These are phyloP conservation scores for Neurospora pannonica DNA, from an alignment of 495 filamentous ascomycete genomes.

Conservation along the genomic window DNA sequence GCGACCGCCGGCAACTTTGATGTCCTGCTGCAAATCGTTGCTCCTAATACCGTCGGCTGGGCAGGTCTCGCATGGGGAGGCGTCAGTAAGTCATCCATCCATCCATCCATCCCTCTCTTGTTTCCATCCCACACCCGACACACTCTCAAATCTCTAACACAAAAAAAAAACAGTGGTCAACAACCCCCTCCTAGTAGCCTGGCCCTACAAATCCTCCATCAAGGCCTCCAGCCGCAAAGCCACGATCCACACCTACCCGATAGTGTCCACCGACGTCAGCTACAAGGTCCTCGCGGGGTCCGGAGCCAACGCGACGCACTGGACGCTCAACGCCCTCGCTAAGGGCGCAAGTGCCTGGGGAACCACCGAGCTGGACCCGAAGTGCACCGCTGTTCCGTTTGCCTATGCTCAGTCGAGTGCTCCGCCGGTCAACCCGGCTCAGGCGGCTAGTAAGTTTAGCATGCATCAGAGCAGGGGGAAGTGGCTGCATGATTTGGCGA, in stretches of 20 bases:
- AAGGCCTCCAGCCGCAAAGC: slow-evolving; percentile 24
- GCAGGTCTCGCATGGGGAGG: slow-evolving; percentile 31
- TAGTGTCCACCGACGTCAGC: slow-evolving; percentile 12
- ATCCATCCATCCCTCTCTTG: too few relatives aligned
- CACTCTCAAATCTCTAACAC: neutral
- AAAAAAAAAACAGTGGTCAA: slow-evolving; percentile 16
- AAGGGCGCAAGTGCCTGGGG: slow-evolving; percentile 27
- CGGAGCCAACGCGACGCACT: slow-evolving; percentile 26
- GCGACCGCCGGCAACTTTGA: slow-evolving; percentile 25
- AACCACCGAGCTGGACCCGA: slow-evolving; percentile 27
- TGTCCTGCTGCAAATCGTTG: slow-evolving; percentile 27
- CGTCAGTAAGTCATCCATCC: slow-evolving; percentile 1
- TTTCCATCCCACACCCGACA: neutral
- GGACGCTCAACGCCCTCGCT: slow-evolving; percentile 27
- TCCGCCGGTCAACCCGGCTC: slow-evolving; percentile 23
- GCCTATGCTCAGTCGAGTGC: slow-evolving; percentile 28
- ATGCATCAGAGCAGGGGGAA: slow-evolving; percentile 32
- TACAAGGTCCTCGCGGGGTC: slow-evolving; percentile 20
- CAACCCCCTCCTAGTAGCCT: slow-evolving; percentile 30
- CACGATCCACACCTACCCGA: slow-evolving; percentile 18
- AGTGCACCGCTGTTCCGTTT: slow-evolving; percentile 26
- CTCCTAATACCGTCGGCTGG: slow-evolving; percentile 30
- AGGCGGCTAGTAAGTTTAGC: slow-evolving; percentile 25
- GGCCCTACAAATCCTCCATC: slow-evolving; percentile 20
- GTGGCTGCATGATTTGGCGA: slow-evolving; percentile 27